Evolutionary conservation across 352 stramenopile genomes (phyloP).

Genomic region (Globisporangium recalcitrans): DNA sequence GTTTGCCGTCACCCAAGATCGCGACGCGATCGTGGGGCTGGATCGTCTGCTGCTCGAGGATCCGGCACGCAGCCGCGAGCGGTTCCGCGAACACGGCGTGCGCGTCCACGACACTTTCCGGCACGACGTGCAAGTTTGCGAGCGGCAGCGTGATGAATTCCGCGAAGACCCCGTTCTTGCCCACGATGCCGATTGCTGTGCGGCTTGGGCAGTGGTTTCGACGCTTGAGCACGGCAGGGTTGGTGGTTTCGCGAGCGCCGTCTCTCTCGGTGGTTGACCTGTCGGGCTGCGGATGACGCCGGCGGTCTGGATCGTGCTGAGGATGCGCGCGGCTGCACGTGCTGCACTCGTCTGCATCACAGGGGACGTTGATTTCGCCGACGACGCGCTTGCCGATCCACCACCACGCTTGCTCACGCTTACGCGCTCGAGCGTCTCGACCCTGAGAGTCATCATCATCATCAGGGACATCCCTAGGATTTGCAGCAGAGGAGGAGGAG

Average conservation of each 20-base stretch:
- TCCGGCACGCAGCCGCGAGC: constrained; percentile 78
- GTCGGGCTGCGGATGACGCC: constrained; percentile 5
- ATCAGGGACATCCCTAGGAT: too few relatives aligned
- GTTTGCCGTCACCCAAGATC: constrained; percentile 86
- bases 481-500: too few relatives aligned
- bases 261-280: constrained; percentile 6
- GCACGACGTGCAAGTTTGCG: constrained; percentile 80
- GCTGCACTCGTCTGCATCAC: constrained; percentile 45
- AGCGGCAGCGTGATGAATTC: constrained; percentile 81
- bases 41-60: constrained; percentile 81
- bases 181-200: constrained; percentile 79
- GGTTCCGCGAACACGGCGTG: constrained; percentile 83
- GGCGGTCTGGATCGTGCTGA: not conserved
- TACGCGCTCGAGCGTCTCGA: constrained; percentile 7
- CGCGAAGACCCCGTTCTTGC: constrained; percentile 74
- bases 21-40: constrained; percentile 49
- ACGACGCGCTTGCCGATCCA: constrained; percentile 84
- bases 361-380: constrained; percentile 90
- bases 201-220: constrained; percentile 87
- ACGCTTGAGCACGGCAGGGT: constrained; percentile 23
- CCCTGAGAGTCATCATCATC: constrained; percentile 7
- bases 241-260: not conserved
- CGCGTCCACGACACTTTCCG: constrained; percentile 53
- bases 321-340: constrained; percentile 19
- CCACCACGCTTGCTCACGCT: not conserved